Base-by-base conservation (phyloP, 192 early-diverging fungal genomes). In the Gaertneriomyces semiglobifer region DNA sequence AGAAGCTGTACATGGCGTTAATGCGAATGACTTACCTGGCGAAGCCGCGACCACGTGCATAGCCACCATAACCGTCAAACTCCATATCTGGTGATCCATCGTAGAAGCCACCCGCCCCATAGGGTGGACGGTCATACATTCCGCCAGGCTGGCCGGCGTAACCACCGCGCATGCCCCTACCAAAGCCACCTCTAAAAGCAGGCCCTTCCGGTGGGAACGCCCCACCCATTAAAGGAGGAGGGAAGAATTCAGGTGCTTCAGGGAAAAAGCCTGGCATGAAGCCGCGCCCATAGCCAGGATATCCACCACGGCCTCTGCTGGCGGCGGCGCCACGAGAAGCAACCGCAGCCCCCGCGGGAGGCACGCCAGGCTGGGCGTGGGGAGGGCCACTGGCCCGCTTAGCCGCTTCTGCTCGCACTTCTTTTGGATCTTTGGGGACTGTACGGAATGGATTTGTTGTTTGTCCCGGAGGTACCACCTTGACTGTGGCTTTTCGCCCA, bases 351-450 rank as follows among this genome's bases (percentile, higher is more conserved):
- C 57, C 66, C 20, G 46, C 58, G 16, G 44, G 41, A 57, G 18
- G 18, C 10, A 56, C 16, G 53, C 51, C 40, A 42, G n/a, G 51
- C 44, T 10, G 11, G 54, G 64, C 41, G 39, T 56, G 39, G 39
- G 11, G 40, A 51, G 54, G 41, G n/a, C 62, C 38, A 3, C 20
- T 7, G 14, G 14, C 48, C 18, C 9, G 7, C 58, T 59, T 62
- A 38, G 48, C 59, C 18, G 41, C 14, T 42, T 63, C 61, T 18
- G 61, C 61, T 19, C 68, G 38, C 8, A 46, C 50, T 53, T 70
- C 61, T 45, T 70, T 62, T 12, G 59, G 70, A 50, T 64, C 70
- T 52, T 71, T 71, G 6, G 70, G 70, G 6, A 71, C 43, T 45
- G 44, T 71, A 44, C 70, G 70, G 64, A 72, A 72, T 6, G 70